Conservation (phyloP, 2,329 filamentous ascomycete species). For the Fusarium sp. region DNA sequence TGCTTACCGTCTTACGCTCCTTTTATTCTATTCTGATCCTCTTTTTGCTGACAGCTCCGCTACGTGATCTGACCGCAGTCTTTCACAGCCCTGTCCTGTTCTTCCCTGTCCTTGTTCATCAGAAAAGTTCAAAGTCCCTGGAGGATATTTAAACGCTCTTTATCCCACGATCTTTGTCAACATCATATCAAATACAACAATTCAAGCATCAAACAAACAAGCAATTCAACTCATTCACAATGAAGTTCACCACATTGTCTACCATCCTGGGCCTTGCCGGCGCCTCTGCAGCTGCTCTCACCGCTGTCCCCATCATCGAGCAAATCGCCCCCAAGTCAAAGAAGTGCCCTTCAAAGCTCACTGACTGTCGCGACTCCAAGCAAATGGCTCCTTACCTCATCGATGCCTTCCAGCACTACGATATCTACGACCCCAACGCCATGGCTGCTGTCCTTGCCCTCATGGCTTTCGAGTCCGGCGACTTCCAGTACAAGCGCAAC, state of each 20-base stretch:
- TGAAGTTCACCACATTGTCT: conserved; percentile 45
- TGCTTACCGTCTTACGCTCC: conserved; percentile 2
- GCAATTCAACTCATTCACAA: conserved; percentile 12
- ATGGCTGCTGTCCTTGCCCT: conserved; percentile 77
- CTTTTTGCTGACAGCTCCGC: conserved; percentile 2
- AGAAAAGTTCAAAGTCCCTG: conserved; percentile 14
- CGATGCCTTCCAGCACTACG: conserved; percentile 67
- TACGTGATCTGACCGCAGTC: conserved; percentile 1
- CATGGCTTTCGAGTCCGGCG: conserved; percentile 76
- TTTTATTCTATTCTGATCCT: conserved; percentile 4
- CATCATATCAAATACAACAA: neutral
- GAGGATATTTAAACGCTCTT: conserved; percentile 14
- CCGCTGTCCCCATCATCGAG: conserved; percentile 56
- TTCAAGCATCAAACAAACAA: neutral
- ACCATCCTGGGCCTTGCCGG: conserved; percentile 32
- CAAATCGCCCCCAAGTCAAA: conserved; percentile 68
- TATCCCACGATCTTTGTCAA: neutral
- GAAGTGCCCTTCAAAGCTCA: conserved; percentile 61
- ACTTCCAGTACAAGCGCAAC: conserved; percentile 79
- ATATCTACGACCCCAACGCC: conserved; percentile 64
- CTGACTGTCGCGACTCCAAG: conserved; percentile 74
- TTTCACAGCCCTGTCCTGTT: neutral
- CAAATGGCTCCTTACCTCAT: conserved; percentile 69
- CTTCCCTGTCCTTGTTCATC: neutral
- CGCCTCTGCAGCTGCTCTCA: conserved; percentile 34